Evolutionary conservation across 345 rosid species (phyloP).

Genomic region (Psidium friedrichsthalianum): DNA sequence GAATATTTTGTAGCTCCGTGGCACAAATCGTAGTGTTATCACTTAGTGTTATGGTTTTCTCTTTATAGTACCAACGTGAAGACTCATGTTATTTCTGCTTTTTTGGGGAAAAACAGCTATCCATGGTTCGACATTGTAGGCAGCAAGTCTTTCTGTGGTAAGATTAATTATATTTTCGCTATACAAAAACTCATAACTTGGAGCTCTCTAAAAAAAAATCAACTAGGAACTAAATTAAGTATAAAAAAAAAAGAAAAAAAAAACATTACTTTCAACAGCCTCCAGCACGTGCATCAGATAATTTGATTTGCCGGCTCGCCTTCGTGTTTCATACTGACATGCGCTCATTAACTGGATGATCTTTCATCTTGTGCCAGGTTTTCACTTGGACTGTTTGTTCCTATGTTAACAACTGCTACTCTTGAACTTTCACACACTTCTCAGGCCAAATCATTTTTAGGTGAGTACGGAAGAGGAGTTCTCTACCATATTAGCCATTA

Average conservation of each 20-base stretch:
- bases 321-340: slow-evolving; percentile 87
- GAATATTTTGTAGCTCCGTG: slow-evolving; percentile 76
- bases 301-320: slow-evolving; percentile 94
- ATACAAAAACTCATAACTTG: neutral
- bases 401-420: neutral
- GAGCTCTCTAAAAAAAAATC: neutral
- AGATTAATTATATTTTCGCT: neutral
- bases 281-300: slow-evolving; percentile 87
- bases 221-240: neutral
- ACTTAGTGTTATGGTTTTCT: neutral
- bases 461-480: slow-evolving; percentile 93
- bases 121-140: slow-evolving; percentile 84
- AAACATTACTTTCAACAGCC: slow-evolving; percentile 24
- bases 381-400: neutral
- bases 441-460: slow-evolving; percentile 16
- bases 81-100: slow-evolving; percentile 5
- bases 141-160: slow-evolving; percentile 99
- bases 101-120: slow-evolving; percentile 55
- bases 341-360: slow-evolving; percentile 99
- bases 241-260: no score
- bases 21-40: slow-evolving; percentile 39
- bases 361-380: slow-evolving; percentile 90
- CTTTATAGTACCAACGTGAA: neutral
- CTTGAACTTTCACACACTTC: neutral
- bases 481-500: slow-evolving; percentile 79